Conservation (phyloP, 805 yeast species). For the Candida silvatica region DNA sequence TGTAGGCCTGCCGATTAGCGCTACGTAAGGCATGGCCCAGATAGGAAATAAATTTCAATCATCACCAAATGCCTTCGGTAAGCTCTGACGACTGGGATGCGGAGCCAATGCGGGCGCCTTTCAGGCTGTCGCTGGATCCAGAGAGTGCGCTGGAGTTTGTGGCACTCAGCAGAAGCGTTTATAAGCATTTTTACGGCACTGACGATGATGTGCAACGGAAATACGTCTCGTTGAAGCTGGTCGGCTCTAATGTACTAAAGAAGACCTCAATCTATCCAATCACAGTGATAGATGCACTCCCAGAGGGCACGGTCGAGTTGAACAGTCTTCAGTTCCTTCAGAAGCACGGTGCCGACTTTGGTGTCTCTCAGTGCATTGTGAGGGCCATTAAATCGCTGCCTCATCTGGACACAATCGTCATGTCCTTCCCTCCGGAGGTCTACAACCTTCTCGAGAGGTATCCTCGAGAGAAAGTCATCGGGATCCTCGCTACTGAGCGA, state of each 20-base stretch:
- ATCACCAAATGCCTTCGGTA: too few species aligned
- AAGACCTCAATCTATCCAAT: conserved; percentile 29
- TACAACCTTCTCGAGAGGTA: conserved; percentile 34
- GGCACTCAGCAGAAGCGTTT: conserved; percentile 10
- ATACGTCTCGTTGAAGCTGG: conserved; percentile 13
- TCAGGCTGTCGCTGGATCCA: conserved; percentile 14
- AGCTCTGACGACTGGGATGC: neutral
- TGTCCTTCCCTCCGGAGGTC: conserved; percentile 37
- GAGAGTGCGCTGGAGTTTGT: conserved; percentile 14
- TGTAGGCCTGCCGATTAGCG: too few species aligned
- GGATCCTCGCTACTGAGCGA: conserved; percentile 26
- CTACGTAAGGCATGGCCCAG: too few species aligned
- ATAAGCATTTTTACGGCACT: conserved; percentile 8
- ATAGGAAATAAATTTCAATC: too few species aligned
- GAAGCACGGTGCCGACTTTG: conserved; percentile 30
- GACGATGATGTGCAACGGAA: conserved; percentile 3
- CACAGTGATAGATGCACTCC: conserved; percentile 17
- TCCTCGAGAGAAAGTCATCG: conserved; percentile 24
- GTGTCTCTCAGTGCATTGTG: conserved; percentile 31
- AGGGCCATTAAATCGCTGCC: conserved; percentile 23
- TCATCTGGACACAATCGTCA: conserved; percentile 29
- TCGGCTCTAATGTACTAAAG: conserved; percentile 17
- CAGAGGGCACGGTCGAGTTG: conserved; percentile 26
- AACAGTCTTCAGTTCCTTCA: conserved; percentile 29
- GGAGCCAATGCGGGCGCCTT: conserved; percentile 8